A percentile compares a stretch with the other conserved stretches of the same genome.
phyloP scores from a whole-genome alignment of 805 yeast genomes.

The Suhomyces vadensis region DNA sequence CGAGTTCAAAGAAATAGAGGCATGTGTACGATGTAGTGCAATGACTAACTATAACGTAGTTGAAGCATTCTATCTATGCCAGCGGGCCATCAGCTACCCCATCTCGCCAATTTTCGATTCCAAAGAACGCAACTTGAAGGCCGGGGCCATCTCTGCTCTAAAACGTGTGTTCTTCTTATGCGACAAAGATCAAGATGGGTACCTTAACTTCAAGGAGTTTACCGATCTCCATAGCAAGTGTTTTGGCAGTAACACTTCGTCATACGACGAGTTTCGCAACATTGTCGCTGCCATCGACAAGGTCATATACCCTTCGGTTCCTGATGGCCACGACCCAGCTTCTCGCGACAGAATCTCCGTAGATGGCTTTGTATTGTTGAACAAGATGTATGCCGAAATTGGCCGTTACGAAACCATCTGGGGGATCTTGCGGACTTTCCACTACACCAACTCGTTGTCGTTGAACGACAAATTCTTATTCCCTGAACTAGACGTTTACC shows the following conservation, averaged over 20 bases:
- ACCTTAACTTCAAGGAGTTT: conserved; percentile 69
- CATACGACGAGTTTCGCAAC: conserved; percentile 34
- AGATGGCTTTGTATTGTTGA: conserved; percentile 75
- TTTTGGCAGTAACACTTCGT: conserved; percentile 48
- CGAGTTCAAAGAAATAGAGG: conserved; percentile 92
- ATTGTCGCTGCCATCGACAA: conserved; percentile 34
- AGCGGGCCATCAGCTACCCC: conserved; percentile 90
- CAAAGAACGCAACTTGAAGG: conserved; percentile 81
- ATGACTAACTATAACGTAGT: conserved; percentile 80
- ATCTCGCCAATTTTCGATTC: conserved; percentile 90
- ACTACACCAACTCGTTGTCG: conserved; percentile 89
- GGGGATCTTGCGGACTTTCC: conserved; percentile 87
- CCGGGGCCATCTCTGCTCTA: conserved; percentile 72
- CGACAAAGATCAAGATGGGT: conserved; percentile 91
- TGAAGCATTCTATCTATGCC: conserved; percentile 91
- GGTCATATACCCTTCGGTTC: conserved; percentile 28
- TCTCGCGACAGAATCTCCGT: conserved; percentile 58
- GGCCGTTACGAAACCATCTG: conserved; percentile 97
- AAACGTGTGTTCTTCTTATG: conserved; percentile 79
- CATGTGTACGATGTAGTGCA: conserved; percentile 88
- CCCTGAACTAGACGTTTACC: conserved; percentile 76
- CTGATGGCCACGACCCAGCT: background rate
- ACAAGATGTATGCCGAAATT: conserved; percentile 79
- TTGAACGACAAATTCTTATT: conserved; percentile 75
- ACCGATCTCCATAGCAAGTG: conserved; percentile 69